Conservation (phyloP, 2,329 filamentous ascomycete species). For the Davidsoniella virescens region DNA sequence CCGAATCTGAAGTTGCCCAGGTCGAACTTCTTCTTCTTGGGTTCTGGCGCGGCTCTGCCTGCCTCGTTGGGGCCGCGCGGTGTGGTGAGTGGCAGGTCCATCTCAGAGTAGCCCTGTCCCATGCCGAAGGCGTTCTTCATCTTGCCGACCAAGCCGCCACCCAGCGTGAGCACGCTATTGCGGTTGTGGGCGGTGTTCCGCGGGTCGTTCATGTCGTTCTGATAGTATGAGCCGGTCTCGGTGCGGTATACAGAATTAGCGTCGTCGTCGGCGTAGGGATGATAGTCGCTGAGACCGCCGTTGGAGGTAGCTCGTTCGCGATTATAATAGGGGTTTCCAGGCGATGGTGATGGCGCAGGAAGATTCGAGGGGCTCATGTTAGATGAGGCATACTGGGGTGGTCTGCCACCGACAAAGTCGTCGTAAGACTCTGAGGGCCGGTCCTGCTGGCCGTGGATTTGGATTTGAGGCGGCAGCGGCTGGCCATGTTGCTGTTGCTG, state of each 20-base stretch:
- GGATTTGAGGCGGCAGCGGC: constrained; percentile 10
- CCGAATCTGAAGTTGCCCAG: constrained; percentile 80
- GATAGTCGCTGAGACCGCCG: constrained; percentile 73
- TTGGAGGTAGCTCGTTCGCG: constrained; percentile 50
- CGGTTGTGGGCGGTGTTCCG: constrained; percentile 50
- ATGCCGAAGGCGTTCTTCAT: constrained; percentile 87
- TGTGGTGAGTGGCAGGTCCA: constrained; percentile 92
- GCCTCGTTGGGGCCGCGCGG: constrained; percentile 22
- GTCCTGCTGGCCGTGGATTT: constrained; percentile 19
- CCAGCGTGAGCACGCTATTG: constrained; percentile 76
- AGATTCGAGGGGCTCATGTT: constrained; percentile 5
- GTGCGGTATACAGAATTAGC: constrained; percentile 44
- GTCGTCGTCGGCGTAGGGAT: constrained; percentile 75
- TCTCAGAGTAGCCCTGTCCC: constrained; percentile 81
- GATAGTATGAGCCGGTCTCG: constrained; percentile 70
- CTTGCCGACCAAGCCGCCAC: constrained; percentile 71
- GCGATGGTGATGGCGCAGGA: constrained; percentile 5
- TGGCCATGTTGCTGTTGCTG: constrained; percentile 4
- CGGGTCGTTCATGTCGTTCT: constrained; percentile 31
- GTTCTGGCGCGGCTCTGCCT: constrained; percentile 20
- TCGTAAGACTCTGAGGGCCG: constrained; percentile 88
- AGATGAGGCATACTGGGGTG: constrained; percentile 28
- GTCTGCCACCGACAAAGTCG: constrained; percentile 66
- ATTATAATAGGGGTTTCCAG: constrained; percentile 28
- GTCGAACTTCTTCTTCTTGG: constrained; percentile 42